A percentile compares a stretch with the other conserved stretches of the same genome.
These are phyloP conservation scores for Paragyromitra xinjiangensis DNA, from an alignment of 495 filamentous ascomycete genomes.

Conservation along the genomic window DNA sequence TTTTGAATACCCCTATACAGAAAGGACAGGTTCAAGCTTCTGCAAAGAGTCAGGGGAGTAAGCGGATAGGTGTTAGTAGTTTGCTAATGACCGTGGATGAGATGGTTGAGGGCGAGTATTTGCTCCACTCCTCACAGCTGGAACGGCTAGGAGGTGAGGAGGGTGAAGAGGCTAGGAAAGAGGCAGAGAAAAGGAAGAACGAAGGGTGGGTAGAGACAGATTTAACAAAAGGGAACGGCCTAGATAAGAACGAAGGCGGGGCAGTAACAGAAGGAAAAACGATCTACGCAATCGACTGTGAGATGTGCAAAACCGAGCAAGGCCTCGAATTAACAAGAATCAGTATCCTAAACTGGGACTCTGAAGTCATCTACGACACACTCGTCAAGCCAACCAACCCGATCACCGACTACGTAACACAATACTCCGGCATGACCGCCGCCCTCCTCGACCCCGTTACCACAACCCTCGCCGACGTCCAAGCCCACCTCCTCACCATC, in stretches of 20 bases:
- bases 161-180: slow-evolving; percentile 57
- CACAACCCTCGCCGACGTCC: slow-evolving; percentile 85
- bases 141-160: slow-evolving; percentile 1
- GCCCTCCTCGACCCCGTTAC: slow-evolving; percentile 80
- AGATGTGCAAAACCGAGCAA: slow-evolving; percentile 87
- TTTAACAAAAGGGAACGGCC: slow-evolving; percentile 70
- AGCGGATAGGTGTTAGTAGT: slow-evolving; percentile 78
- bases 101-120: slow-evolving; percentile 81
- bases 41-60: slow-evolving; percentile 69
- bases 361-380: slow-evolving; percentile 80
- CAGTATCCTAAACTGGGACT: slow-evolving; percentile 86
- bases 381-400: slow-evolving; percentile 87
- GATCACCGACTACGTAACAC: slow-evolving; percentile 89
- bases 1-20: slow-evolving; percentile 75
- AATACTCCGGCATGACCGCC: slow-evolving; percentile 86
- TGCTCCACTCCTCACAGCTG: slow-evolving; percentile 76
- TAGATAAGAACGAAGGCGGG: slow-evolving; percentile 76
- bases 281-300: slow-evolving; percentile 89
- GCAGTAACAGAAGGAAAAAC: slow-evolving; percentile 83
- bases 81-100: slow-evolving; percentile 76
- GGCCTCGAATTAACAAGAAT: slow-evolving; percentile 85
- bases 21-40: slow-evolving; percentile 69
- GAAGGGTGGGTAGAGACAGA: slow-evolving; percentile 86
- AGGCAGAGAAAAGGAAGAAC: slow-evolving; percentile 60
- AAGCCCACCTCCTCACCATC: slow-evolving; percentile 74